Conservation (phyloP, 2,329 filamentous ascomycete genomes). For the Cercospora beticola region DNA sequence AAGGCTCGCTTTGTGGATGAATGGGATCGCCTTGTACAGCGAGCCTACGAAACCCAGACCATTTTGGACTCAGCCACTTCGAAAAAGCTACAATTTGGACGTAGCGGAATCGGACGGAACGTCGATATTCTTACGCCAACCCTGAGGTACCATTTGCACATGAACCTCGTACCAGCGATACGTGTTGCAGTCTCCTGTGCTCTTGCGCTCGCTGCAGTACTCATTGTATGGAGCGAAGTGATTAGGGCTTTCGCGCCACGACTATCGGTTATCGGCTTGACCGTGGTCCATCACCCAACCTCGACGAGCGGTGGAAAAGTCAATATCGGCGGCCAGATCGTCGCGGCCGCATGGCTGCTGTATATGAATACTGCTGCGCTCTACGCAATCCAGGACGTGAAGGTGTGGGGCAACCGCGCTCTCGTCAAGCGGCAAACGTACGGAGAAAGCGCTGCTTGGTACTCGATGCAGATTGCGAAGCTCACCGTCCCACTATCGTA, state of each 20-base stretch:
- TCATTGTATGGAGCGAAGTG: slow-evolving; percentile 90
- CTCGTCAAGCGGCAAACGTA: slow-evolving; percentile 89
- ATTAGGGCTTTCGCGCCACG: slow-evolving; percentile 78
- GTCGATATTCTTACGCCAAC: slow-evolving; percentile 66
- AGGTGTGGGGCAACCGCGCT: slow-evolving; percentile 95
- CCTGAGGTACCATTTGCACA: slow-evolving; percentile 75
- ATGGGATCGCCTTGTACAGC: slow-evolving; percentile 76
- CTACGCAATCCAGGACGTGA: slow-evolving; percentile 84
- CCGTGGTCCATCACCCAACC: slow-evolving; percentile 73
- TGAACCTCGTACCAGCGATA: slow-evolving; percentile 67
- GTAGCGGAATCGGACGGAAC: slow-evolving; percentile 24
- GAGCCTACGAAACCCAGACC: slow-evolving; percentile 72
- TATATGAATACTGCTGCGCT: slow-evolving; percentile 95
- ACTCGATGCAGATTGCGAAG: slow-evolving; percentile 86
- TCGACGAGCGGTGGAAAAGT: slow-evolving; percentile 64
- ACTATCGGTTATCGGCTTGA: slow-evolving; percentile 67
- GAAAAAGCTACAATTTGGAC: slow-evolving; percentile 73
- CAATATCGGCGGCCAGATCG: slow-evolving; percentile 80
- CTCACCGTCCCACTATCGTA: slow-evolving; percentile 90
- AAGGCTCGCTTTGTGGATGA: slow-evolving; percentile 79
- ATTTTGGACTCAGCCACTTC: slow-evolving; percentile 82
- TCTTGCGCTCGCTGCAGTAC: slow-evolving; percentile 71
- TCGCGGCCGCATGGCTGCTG: slow-evolving; percentile 82
- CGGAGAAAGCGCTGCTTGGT: slow-evolving; percentile 93
- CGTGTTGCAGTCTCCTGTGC: slow-evolving; percentile 65